Evolutionary conservation across 2,329 filamentous ascomycete species (phyloP), one percentile per base, ranked within the genome.

Genomic region (Sodiomyces alkalinus): DNA sequence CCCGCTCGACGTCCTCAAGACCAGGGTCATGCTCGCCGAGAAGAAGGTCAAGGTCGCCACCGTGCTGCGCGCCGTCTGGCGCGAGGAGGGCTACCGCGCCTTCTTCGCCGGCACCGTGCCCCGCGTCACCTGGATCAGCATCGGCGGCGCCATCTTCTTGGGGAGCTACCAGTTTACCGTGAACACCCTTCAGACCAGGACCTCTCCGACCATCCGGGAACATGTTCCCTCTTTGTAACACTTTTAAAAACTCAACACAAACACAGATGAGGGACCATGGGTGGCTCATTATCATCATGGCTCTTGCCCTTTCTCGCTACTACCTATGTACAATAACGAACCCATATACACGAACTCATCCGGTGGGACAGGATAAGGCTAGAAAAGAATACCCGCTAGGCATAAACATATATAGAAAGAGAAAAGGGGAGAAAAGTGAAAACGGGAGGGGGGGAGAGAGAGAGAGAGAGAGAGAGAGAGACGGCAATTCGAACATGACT

Each of bases 1-100:
- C 29, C 90, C 90, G 21, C 57, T 98, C 37, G 90, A 98, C 55
- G 90, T 98, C 36, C 62, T 98, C 40, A 98, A 98, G 71, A 98
- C 90, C 39, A 64, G 90, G 38, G 77, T 96, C 54, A 98, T 98
- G 90, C 60, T 98, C 41, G 78, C 80, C 10, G 67, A 72, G 44
- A 70, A 76, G 59, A 70, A 61, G 41, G 69, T 68, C 48, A 67
- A 62, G 9, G 64, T 73, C 37, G 49, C 56, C 19, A 49, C 52
- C 4, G 62, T 93, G 35, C 58, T 87, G 37, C 59, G 57, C 29
- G 56, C 62, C 13, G 80, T 94, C 33, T 57, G 74, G 45, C 56
- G 53, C 27, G 65, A 75, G 31, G 67, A 73, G 36, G 80, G 80
- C 2, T 48, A 70, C 5, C 55, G 64, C 35, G 74, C 75, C 0